Base-by-base conservation (phyloP, 1,284 basidiomycete genomes). In the Ganoderma lucidum region DNA sequence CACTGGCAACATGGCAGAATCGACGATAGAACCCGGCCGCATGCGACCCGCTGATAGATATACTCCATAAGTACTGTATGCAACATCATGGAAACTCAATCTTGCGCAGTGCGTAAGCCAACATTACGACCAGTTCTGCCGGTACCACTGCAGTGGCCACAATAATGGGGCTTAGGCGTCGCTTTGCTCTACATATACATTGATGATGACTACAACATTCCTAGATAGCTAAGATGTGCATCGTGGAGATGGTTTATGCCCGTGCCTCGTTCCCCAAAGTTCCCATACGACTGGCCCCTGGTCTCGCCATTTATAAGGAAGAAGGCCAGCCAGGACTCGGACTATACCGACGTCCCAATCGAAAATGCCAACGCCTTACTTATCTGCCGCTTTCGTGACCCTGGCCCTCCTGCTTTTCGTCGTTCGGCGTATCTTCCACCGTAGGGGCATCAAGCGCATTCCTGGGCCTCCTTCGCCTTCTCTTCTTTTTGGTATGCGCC, bases 391-490 rank as follows among this genome's bases (percentile, higher is more conserved):
- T 6, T 17, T 61, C 23, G 23, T 61, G 3, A 39, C 59, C 6
- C 10, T 61, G 1, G 39, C 8, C 23, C n/a, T 41, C n/a, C 19
- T 61, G n/a, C 6, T 41, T 1, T 5, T 64, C 37, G 15, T 64
- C 17, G 6, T 30, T 42, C 63, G 48, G 28, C 48, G 51, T 1
- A 17, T 39, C n/a, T 8, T 63, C 15, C 9, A 41, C 23, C 39
- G 53, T 23, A 56, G 9, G 14, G 53, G 28, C 8, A 32, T 58
- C 37, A 32, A 28, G 19, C 37, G 58, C 51, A 53, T 64, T 12
- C 63, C 39, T 42, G 63, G 63, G 5, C 63, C 63, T 17, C 63
- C 63, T 9, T 17, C 53, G 12, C 39, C 63, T 2, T 64, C 63
- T 15, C 12, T 51, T 23, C 15, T 64, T 8, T 56, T 64, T 17